These are phyloP conservation scores for Tylopilus rubrobrunneus DNA, from an alignment of 768 basidiomycete species.

Conservation along the genomic window DNA sequence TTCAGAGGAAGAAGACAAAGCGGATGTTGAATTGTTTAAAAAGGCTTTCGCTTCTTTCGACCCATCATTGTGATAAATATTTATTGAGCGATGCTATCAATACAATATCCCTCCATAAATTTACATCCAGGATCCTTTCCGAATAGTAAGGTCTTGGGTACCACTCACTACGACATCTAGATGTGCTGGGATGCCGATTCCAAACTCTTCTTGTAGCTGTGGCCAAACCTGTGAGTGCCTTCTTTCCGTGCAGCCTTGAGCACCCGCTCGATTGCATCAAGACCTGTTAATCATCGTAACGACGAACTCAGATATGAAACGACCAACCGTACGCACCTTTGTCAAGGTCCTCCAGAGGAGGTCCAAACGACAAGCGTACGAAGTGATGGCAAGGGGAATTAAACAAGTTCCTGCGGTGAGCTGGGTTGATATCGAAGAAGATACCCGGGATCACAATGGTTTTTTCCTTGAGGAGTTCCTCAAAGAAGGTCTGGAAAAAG, in stretches of 20 bases:
- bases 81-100: neutral
- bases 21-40: conserved; percentile 83
- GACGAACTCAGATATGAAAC: neutral
- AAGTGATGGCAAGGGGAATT: conserved; percentile 89
- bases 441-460: conserved; percentile 90
- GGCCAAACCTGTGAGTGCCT: conserved; percentile 62
- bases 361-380: conserved; percentile 83
- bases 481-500: conserved; percentile 77
- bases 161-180: conserved; percentile 3
- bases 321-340: conserved; percentile 44
- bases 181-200: conserved; percentile 33
- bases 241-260: conserved; percentile 63
- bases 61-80: conserved; percentile 35
- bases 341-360: conserved; percentile 74
- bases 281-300: conserved; percentile 37
- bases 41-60: conserved; percentile 74
- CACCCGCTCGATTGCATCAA: conserved; percentile 84
- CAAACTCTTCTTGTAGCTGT: conserved; percentile 62
- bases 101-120: neutral
- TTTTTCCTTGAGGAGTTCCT: conserved; percentile 86
- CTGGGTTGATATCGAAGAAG: conserved; percentile 78
- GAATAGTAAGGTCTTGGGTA: neutral
- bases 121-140: neutral
- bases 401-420: conserved; percentile 85
- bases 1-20: conserved; percentile 79